Evolutionary conservation across 495 filamentous ascomycete species (phyloP), one percentile per base, ranked within the genome.

Genomic region (Rostrohypoxylon terebratum): DNA sequence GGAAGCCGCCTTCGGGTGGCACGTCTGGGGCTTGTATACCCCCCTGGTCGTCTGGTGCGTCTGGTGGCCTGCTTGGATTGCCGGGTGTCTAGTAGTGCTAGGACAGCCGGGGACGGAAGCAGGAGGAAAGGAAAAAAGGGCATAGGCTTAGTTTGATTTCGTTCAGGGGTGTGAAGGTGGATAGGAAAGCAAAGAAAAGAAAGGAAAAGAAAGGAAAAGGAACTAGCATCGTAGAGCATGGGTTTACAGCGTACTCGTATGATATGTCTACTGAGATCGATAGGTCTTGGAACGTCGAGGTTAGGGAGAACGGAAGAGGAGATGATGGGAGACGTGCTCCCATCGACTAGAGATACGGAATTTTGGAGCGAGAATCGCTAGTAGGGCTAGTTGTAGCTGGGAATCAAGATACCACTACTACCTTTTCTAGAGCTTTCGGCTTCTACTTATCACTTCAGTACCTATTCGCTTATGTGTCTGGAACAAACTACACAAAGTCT

Each of bases 11-110:
- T 93, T 95, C 71, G 96, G 92, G 0, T 98, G 95, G 96, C 85
- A 91, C 75, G 92, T 97, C 16, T 94, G 90, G 86, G 94, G 95
- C 1, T 87, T 95, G 85, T 97, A 94, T 84, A 97, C 94, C 40
- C 84, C 91, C 66, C 89, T 98, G 7, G 90, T 98, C 40, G 90
- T 98, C 16, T 99, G 96, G 94, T 93, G 93, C 78, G 93, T 98
- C 31, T 99, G 96, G 96, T 99, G 95, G 95, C 96, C 96, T 7
- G 94, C 93, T 21, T 98, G 96, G 96, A 73, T 97, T 59, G 86
- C 88, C 13, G 93, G 82, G 5, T 72, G 77, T 18, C 71, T 85
- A 10, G 64, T 80, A 5, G 79, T 86, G 31, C 73, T 85, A 62
- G 85, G 75, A 44, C 66, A 62, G 51, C 76, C 79, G 8, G 45